A percentile compares a stretch with the other conserved stretches of the same genome.
Conservation (phyloP, 768 basidiomycete species). For the Lepiota brunneoincarnata region DNA sequence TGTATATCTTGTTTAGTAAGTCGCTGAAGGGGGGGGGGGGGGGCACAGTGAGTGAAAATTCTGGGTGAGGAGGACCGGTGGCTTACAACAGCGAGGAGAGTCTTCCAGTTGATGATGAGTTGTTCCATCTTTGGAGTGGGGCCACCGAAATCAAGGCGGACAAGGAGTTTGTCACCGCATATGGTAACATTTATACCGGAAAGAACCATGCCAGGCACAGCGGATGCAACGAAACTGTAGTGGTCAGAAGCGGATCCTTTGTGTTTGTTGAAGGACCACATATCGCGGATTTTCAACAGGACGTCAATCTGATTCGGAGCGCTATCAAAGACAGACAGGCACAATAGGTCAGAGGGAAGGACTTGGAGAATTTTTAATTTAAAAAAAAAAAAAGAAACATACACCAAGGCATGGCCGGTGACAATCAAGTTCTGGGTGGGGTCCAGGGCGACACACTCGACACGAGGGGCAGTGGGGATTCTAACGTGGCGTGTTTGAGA, state of each 20-base stretch:
- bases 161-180: constrained; percentile 41
- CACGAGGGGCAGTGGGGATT: constrained; percentile 37
- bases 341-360: not conserved
- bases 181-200: constrained; percentile 35
- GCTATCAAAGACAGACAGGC: constrained; percentile 23
- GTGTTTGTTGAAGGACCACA: constrained; percentile 57
- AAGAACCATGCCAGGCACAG: constrained; percentile 29
- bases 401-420: constrained; percentile 40
- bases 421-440: constrained; percentile 43
- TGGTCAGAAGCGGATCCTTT: constrained; percentile 11
- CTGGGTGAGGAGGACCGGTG: not conserved
- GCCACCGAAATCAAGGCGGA: constrained; percentile 36
- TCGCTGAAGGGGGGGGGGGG: constrained; percentile 47
- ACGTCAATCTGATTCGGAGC: constrained; percentile 40
- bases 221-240: constrained; percentile 10
- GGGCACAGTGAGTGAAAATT: constrained; percentile 9
- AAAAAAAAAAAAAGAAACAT: constrained; percentile 13
- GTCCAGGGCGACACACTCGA: constrained; percentile 46
- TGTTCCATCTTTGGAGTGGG: constrained; percentile 38
- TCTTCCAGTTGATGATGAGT: constrained; percentile 49
- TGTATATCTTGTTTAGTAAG: constrained; percentile 45
- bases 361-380: not conserved
- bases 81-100: constrained; percentile 43
- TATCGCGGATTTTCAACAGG: constrained; percentile 51
- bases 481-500: constrained; percentile 43